phyloP scores from a whole-genome alignment of 2,329 filamentous ascomycete genomes.

The Pseudogymnoascus sp. region DNA sequence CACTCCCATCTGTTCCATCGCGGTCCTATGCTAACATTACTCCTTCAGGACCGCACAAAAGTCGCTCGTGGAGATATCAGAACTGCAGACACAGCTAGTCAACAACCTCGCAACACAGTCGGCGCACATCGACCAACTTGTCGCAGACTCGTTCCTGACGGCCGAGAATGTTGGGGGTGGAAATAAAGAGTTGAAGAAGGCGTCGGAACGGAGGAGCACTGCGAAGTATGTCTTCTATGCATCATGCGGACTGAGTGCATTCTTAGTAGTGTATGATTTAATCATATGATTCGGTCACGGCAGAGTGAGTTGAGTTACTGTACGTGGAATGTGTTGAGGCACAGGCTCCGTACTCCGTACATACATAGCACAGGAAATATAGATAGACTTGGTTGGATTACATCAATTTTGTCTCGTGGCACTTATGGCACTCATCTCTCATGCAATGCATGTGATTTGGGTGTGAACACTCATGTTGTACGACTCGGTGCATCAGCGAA shows the following conservation, averaged over 20 bases:
- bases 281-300: constrained; percentile 37
- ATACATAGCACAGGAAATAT: not conserved
- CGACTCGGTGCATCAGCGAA: not conserved
- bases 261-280: constrained; percentile 71
- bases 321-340: not conserved
- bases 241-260: constrained; percentile 65
- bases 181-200: constrained; percentile 85
- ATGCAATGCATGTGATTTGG: constrained; percentile 3
- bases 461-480: not conserved
- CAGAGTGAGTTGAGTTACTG: not conserved
- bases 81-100: constrained; percentile 82
- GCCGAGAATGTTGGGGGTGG: constrained; percentile 80
- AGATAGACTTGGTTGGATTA: not conserved
- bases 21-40: not conserved
- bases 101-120: constrained; percentile 78
- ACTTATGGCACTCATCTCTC: not conserved
- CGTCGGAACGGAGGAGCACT: constrained; percentile 61
- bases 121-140: constrained; percentile 81
- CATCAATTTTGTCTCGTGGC: not conserved
- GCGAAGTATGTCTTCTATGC: constrained; percentile 74
- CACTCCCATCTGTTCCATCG: not conserved
- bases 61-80: constrained; percentile 84
- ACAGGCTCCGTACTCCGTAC: not conserved
- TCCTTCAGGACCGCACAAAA: constrained; percentile 68
- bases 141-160: constrained; percentile 73